A percentile compares a stretch with the other conserved stretches of the same genome.
These are phyloP conservation scores for Agapanthus africanus DNA, from an alignment of 106 monocot species.

Conservation along the genomic window DNA sequence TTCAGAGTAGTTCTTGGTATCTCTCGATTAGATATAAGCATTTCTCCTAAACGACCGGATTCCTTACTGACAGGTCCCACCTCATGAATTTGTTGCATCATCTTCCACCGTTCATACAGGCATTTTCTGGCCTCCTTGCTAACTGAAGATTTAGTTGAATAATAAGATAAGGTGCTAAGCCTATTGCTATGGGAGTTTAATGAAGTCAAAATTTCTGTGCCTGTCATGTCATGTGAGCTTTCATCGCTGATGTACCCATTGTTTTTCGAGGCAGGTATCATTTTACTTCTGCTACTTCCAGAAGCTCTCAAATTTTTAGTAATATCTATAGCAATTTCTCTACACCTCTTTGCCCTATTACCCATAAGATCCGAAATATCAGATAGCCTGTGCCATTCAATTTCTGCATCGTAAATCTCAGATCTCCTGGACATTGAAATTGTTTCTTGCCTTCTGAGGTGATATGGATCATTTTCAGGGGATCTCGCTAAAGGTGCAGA, in stretches of 20 bases:
- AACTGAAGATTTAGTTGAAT: slow-evolving; percentile 32
- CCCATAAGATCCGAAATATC: slow-evolving; percentile 12
- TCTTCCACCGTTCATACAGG: slow-evolving; percentile 50
- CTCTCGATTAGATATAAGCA: slow-evolving; percentile 41
- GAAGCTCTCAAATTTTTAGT: slow-evolving; percentile 28
- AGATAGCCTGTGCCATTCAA: slow-evolving; percentile 17
- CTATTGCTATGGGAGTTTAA: slow-evolving; percentile 23
- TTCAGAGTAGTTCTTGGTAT: not conserved
- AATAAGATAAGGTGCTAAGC: slow-evolving; percentile 13
- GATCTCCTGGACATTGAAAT: slow-evolving; percentile 7
- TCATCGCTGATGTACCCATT: slow-evolving; percentile 9
- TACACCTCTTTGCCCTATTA: slow-evolving; percentile 19
- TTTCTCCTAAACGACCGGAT: slow-evolving; percentile 60
- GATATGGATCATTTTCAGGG: slow-evolving; percentile 1
- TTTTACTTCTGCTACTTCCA: slow-evolving; percentile 12
- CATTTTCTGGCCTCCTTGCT: slow-evolving; percentile 62
- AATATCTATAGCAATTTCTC: slow-evolving; percentile 45
- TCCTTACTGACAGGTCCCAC: slow-evolving; percentile 10
- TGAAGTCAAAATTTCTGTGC: not conserved
- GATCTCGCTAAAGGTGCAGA: slow-evolving; percentile 19
- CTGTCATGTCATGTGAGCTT: slow-evolving; percentile 13
- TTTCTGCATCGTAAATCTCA: slow-evolving; percentile 23
- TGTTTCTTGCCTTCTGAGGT: slow-evolving; percentile 18
- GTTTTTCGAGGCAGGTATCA: not conserved
- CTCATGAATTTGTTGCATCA: slow-evolving; percentile 23